Evolutionary conservation across 345 rosid genomes (phyloP).

Genomic region (Erucastrum elatum): DNA sequence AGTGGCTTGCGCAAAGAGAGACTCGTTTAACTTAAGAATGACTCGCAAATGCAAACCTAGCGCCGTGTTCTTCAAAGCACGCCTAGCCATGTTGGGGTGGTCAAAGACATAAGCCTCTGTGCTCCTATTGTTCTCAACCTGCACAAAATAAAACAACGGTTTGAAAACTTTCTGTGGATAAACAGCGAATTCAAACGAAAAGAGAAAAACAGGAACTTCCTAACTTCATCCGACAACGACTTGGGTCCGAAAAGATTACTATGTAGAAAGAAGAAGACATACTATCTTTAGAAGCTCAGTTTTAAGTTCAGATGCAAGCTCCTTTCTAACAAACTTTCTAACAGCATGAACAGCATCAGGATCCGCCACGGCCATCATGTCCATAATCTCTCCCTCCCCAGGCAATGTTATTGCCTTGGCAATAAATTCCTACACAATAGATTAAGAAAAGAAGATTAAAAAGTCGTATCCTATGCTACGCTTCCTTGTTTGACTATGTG

Average conservation of each 20-base stretch:
- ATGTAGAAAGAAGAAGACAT: constrained; percentile 28
- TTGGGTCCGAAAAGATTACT: not conserved
- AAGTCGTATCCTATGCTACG: not conserved
- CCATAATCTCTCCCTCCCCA: constrained; percentile 98
- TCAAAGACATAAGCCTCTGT: constrained; percentile 70
- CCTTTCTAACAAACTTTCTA: constrained; percentile 78
- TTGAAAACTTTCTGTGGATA: not conserved
- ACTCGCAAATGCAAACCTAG: constrained; percentile 54
- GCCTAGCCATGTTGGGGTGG: constrained; percentile 83
- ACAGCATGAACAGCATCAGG: constrained; percentile 98
- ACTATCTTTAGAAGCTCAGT: constrained; percentile 71
- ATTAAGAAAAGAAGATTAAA: constrained; percentile 1
- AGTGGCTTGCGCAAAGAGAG: constrained; percentile 11
- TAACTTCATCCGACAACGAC: not conserved
- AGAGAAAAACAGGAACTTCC: not conserved
- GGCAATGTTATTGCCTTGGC: constrained; percentile 91
- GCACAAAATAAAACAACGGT: constrained; percentile 10
- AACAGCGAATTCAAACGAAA: not conserved
- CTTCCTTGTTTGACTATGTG: not conserved
- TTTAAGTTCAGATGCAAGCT: constrained; percentile 85
- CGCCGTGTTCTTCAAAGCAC: constrained; percentile 81
- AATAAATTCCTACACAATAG: constrained; percentile 69
- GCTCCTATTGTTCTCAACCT: constrained; percentile 82
- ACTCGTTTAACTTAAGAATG: not conserved
- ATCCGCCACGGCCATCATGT: constrained; percentile 96